These are phyloP conservation scores for Fragilaria crotonensis DNA, from an alignment of 108 stramenopile genomes.

Conservation along the genomic window DNA sequence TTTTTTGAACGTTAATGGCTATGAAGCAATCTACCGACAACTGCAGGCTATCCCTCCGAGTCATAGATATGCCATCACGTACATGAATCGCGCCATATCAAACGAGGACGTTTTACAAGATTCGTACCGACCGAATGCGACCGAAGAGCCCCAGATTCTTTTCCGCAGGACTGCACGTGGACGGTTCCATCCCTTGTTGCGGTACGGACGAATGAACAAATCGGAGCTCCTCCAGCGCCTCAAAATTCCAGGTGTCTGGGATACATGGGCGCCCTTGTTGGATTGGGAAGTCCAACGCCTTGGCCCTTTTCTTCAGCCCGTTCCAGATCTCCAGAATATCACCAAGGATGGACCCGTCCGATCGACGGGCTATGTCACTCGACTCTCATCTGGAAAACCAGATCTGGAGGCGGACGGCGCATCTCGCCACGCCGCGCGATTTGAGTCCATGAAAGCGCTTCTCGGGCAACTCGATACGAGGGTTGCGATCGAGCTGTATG, in stretches of 20 bases:
- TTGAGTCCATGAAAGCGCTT: too few relatives aligned
- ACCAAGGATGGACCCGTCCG: not conserved
- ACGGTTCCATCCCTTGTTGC: not conserved
- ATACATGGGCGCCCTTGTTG: not conserved
- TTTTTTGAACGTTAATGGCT: not conserved
- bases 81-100: not conserved
- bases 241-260: not conserved
- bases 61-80: not conserved
- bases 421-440: not conserved
- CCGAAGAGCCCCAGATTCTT: constrained; percentile 6
- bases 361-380: not conserved
- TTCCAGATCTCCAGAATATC: not conserved
- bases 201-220: constrained; percentile 6
- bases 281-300: not conserved
- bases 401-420: not conserved
- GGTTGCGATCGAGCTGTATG: not conserved
- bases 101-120: not conserved
- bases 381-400: not conserved
- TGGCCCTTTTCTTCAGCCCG: not conserved
- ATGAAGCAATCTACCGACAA: not conserved
- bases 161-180: constrained; percentile 1
- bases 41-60: not conserved
- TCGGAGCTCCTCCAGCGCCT: not conserved
- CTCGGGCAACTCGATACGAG: not conserved
- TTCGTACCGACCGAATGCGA: not conserved